Evolutionary conservation across 257 asterid genomes (phyloP), one percentile per base, ranked within the genome.

Genomic region (Fraxinus quadrangulata): DNA sequence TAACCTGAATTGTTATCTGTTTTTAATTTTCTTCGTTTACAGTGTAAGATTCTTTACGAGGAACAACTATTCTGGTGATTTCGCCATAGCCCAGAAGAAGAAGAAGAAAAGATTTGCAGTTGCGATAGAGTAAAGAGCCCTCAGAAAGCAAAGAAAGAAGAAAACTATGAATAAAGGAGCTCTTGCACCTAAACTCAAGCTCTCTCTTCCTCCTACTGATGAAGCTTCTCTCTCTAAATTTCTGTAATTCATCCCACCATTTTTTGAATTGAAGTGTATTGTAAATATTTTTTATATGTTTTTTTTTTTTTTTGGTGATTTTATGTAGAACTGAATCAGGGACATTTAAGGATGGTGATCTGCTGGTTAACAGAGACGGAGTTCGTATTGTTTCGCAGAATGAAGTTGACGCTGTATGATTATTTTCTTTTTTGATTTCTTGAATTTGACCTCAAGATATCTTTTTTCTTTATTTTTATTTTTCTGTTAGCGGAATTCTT

Each of bases 271-370:
- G 2, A 10, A 63, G 34, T 16, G 23, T 67, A 2, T 42, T 73
- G 47, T 33, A 33, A 34, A 1, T 51, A 31, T 75, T 19, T 69
- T 9, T 75, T 72, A 83, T 85, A 79, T 81, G 81, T 23, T 76
- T 68, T 51, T n/a, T 33, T 67, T 1, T 16, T 16, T 13, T 13
- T n/a, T 73, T 6, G 28, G n/a, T 36, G 73, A 9, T 23, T 68
- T 26, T 78, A 3, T 84, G 78, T 83, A 93, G 98, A 88, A 87
- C 97, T 77, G 92, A 88, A 77, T 96, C 99, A 36, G 99, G 99
- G 75, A 96, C 99, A 37, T 96, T 96, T 77, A 96, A 86, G 92
- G 94, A 92, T 88, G 99, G 98, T 24, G 98, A 96, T 89, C 93
- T 96, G 79, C 86, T 93, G 86, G 99, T 96, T 78, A 96, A 93